A percentile compares a stretch with the other conserved stretches of the same genome.
Evolutionary conservation across 441 rosid genomes (phyloP).

Genomic region (Pelargonium myrrhifolium): DNA sequence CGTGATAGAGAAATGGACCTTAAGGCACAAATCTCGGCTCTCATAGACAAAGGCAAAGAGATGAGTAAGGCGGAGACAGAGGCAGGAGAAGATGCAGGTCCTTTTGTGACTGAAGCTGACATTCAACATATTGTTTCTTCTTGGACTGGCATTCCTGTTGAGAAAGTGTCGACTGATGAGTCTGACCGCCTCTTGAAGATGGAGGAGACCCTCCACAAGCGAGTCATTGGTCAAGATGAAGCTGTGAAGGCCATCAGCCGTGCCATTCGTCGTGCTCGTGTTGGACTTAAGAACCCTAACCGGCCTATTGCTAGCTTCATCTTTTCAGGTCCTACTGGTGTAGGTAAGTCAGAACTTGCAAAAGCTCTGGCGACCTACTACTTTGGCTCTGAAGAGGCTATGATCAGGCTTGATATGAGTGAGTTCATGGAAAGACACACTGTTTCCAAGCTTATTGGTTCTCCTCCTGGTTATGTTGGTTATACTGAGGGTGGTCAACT

Average conservation of each 20-base stretch:
- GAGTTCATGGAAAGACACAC: conserved; percentile 99
- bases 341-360: conserved; percentile 95
- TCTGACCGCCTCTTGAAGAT: conserved; percentile 89
- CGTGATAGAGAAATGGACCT: conserved; percentile 95
- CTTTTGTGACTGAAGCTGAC: conserved; percentile 72
- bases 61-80: conserved; percentile 88
- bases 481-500: conserved; percentile 96
- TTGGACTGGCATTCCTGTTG: conserved; percentile 99
- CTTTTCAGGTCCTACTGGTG: conserved; percentile 99
- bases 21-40: conserved; percentile 75
- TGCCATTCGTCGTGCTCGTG: conserved; percentile 95
- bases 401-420: conserved; percentile 98
- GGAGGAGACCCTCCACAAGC: conserved; percentile 90
- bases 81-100: conserved; percentile 72
- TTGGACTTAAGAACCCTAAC: conserved; percentile 93
- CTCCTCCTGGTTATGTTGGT: conserved; percentile 98
- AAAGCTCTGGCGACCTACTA: conserved; percentile 89
- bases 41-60: conserved; percentile 88
- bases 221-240: conserved; percentile 96
- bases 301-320: conserved; percentile 97
- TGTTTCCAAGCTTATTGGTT: conserved; percentile 91
- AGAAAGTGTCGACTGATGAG: conserved; percentile 89
- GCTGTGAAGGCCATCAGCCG: conserved; percentile 92
- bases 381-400: conserved; percentile 96
- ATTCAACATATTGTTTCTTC: conserved; percentile 90